Percentiles rank a stretch among this genome's conserved stretches.
Conservation (phyloP, 306 rosid species). For the Citrullus mucosospermus region DNA sequence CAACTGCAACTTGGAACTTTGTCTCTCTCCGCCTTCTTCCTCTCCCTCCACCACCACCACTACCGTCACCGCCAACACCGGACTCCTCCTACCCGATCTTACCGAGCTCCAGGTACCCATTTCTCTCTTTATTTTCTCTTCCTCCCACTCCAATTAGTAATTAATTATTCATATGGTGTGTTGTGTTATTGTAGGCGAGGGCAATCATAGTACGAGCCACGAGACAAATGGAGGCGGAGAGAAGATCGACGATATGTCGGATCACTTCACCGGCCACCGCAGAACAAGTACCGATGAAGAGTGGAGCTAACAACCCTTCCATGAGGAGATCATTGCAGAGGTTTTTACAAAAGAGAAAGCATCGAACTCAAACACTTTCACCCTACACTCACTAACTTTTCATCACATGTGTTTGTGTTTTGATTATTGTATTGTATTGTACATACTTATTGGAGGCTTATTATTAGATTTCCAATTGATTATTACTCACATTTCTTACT, state of each 20-base stretch:
- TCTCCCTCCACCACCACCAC: background rate
- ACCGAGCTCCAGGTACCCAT: background rate
- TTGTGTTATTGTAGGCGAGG: background rate
- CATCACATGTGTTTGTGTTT: background rate
- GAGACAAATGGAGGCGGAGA: background rate
- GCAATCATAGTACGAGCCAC: background rate
- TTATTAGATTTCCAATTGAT: no score
- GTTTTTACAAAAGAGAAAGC: background rate
- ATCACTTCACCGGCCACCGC: background rate
- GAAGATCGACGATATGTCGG: background rate
- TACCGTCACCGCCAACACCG: background rate
- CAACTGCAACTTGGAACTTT: background rate
- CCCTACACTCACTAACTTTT: background rate
- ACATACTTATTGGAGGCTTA: no score
- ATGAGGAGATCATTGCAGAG: constrained; percentile 1
- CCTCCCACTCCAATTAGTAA: no score
- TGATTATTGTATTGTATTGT: no score
- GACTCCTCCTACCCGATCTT: background rate
- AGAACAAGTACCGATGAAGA: no score
- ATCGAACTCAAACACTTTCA: background rate
- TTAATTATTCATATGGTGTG: background rate
- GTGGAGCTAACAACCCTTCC: background rate
- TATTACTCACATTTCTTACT: no score
- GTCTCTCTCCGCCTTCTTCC: background rate
- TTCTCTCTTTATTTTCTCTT: no score